A percentile compares a stretch with the other conserved stretches of the same genome.
Conservation (phyloP, 805 yeast species). For the Candida loeiensis region DNA sequence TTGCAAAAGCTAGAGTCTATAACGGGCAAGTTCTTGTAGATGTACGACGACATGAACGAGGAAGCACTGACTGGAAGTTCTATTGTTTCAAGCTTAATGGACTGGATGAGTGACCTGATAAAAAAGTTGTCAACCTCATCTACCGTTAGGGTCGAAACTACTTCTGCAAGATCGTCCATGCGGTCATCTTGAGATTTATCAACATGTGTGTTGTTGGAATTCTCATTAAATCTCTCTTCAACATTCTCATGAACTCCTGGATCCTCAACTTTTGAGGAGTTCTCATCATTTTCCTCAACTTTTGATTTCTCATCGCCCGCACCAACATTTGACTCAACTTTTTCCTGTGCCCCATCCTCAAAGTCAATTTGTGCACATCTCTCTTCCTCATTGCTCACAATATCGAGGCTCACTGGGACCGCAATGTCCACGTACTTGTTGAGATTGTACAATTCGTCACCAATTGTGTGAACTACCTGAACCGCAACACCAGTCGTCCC, state of each 20-base stretch:
- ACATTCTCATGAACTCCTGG: slow-evolving; percentile 12
- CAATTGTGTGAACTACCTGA: slow-evolving; percentile 58
- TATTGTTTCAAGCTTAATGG: slow-evolving; percentile 55
- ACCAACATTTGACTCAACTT: too few relatives aligned
- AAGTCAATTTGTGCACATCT: too few relatives aligned
- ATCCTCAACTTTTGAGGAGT: slow-evolving; percentile 1
- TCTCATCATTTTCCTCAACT: too few relatives aligned
- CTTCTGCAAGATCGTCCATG: slow-evolving; percentile 32
- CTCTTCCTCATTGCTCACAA: slow-evolving; percentile 12
- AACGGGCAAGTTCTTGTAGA: slow-evolving; percentile 70
- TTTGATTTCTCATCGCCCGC: too few relatives aligned
- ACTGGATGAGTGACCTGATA: slow-evolving; percentile 64
- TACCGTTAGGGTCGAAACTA: slow-evolving; percentile 38
- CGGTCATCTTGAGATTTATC: too few relatives aligned
- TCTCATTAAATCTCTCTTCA: too few relatives aligned
- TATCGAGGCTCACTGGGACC: slow-evolving; percentile 24
- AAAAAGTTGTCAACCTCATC: slow-evolving; percentile 77
- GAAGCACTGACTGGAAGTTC: slow-evolving; percentile 71
- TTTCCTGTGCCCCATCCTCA: too few relatives aligned
- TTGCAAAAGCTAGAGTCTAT: slow-evolving; percentile 52
- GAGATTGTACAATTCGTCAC: slow-evolving; percentile 58
- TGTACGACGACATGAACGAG: slow-evolving; percentile 64
- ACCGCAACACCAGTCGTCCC: slow-evolving; percentile 81
- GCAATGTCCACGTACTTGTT: slow-evolving; percentile 44
- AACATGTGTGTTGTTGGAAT: too few relatives aligned